Percentiles rank a stretch among this genome's conserved stretches.
These are phyloP conservation scores for Dimocarpus longan DNA, from an alignment of 345 rosid species.

Conservation along the genomic window DNA sequence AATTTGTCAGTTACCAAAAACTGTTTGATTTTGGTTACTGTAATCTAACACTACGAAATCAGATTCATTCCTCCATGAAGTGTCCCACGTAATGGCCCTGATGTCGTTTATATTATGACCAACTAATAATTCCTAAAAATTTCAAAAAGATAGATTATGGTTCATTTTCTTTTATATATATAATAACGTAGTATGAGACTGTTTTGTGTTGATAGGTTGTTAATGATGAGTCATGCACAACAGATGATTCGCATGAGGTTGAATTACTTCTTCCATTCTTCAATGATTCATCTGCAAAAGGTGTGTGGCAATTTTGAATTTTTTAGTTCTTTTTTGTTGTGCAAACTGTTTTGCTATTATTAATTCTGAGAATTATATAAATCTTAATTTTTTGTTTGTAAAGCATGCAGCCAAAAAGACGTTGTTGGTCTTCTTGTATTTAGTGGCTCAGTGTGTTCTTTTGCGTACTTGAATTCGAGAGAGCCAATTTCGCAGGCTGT, in stretches of 20 bases:
- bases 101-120: background rate
- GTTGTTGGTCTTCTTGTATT: slow-evolving; percentile 63
- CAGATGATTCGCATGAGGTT: slow-evolving; percentile 68
- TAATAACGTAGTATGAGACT: background rate
- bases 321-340: slow-evolving; percentile 15
- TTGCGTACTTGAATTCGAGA: slow-evolving; percentile 66
- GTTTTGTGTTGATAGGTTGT: slow-evolving; percentile 47
- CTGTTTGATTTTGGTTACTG: background rate
- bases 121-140: background rate
- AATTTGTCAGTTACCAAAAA: background rate
- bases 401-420: slow-evolving; percentile 65
- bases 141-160: background rate
- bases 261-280: slow-evolving; percentile 75
- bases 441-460: slow-evolving; percentile 68
- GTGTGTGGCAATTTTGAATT: slow-evolving; percentile 38
- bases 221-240: slow-evolving; percentile 52
- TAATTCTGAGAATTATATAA: slow-evolving; percentile 28
- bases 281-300: slow-evolving; percentile 57
- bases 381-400: slow-evolving; percentile 31
- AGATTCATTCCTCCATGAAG: background rate
- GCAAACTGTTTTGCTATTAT: slow-evolving; percentile 3
- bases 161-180: background rate
- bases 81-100: background rate
- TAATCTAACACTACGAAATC: background rate
- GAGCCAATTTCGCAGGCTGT: slow-evolving; percentile 84